phyloP scores from a whole-genome alignment of 345 rosid genomes.

The Populus deltoides region DNA sequence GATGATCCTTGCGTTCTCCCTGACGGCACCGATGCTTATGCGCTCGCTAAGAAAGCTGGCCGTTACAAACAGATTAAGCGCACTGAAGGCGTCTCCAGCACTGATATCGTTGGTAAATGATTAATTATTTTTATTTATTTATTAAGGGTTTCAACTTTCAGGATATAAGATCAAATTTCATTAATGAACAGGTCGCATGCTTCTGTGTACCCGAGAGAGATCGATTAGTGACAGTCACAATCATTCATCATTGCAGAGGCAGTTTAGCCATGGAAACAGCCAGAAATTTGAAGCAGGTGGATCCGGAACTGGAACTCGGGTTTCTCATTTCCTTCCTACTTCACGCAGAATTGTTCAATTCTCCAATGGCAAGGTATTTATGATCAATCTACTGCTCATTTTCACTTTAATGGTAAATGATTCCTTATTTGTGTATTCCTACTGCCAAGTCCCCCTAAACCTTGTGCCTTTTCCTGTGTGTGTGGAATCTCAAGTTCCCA shows the following conservation, averaged over 20 bases:
- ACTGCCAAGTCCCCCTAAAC: background rate
- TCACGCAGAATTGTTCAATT: constrained; percentile 80
- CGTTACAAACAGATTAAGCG: constrained; percentile 82
- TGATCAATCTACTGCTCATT: background rate
- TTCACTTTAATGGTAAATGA: background rate
- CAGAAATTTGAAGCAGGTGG: constrained; percentile 62
- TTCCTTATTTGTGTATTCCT: background rate
- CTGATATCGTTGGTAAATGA: constrained; percentile 64
- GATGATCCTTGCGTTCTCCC: constrained; percentile 83
- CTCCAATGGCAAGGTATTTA: constrained; percentile 60
- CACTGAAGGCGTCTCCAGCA: constrained; percentile 80
- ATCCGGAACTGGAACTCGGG: constrained; percentile 50
- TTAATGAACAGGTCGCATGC: constrained; percentile 56
- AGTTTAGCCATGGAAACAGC: constrained; percentile 60
- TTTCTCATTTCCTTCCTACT: constrained; percentile 72
- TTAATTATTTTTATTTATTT: background rate
- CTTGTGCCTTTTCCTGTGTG: no score
- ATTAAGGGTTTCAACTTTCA: background rate
- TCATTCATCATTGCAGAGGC: constrained; percentile 69
- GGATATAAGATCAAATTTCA: background rate
- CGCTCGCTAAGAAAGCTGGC: constrained; percentile 71
- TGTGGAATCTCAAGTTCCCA: no score
- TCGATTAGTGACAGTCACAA: constrained; percentile 45
- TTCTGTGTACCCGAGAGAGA: constrained; percentile 73
- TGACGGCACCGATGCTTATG: constrained; percentile 77